Evolutionary conservation across 177 flowering plant genomes (phyloP).

Genomic region (Vitis hybrid): DNA sequence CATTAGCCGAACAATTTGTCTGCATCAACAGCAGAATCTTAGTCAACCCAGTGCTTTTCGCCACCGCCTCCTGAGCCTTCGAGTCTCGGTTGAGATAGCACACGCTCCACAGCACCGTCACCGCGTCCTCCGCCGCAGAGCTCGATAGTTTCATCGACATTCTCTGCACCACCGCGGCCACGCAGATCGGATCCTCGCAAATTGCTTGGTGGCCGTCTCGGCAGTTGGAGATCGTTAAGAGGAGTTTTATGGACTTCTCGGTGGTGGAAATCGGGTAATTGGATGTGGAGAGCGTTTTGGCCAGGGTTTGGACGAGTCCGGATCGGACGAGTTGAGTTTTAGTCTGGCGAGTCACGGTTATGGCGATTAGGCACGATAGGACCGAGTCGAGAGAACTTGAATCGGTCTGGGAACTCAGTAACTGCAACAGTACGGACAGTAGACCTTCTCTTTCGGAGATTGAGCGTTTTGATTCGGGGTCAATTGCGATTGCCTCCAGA

Average conservation of each 20-base stretch:
- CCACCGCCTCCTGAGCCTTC: slow-evolving; percentile 24
- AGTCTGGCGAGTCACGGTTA: slow-evolving; percentile 13
- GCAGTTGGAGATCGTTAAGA: slow-evolving; percentile 20
- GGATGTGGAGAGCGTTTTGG: slow-evolving; percentile 12
- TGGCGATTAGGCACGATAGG: slow-evolving; percentile 23
- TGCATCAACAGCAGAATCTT: slow-evolving; percentile 45
- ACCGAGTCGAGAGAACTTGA: slow-evolving; percentile 21
- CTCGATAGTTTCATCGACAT: slow-evolving; percentile 33
- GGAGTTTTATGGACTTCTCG: slow-evolving; percentile 26
- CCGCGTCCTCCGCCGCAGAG: slow-evolving; percentile 39
- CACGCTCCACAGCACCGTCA: slow-evolving; percentile 37
- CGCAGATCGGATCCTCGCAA: slow-evolving; percentile 24
- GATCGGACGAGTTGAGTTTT: slow-evolving; percentile 30
- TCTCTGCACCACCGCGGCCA: slow-evolving; percentile 25
- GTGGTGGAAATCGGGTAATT: background rate
- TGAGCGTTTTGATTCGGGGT: slow-evolving; percentile 28
- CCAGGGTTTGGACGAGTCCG: slow-evolving; percentile 26
- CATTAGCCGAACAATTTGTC: slow-evolving; percentile 24
- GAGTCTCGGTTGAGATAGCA: slow-evolving; percentile 30
- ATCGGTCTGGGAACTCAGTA: slow-evolving; percentile 18
- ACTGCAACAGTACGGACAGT: slow-evolving; percentile 12
- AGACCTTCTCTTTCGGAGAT: slow-evolving; percentile 21
- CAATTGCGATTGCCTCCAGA: slow-evolving; percentile 23
- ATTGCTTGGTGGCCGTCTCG: slow-evolving; percentile 36
- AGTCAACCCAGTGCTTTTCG: slow-evolving; percentile 31